Evolutionary conservation across 768 basidiomycete genomes (phyloP), one percentile per base, ranked within the genome.

Genomic region (Hemileccinum rubropunctum): DNA sequence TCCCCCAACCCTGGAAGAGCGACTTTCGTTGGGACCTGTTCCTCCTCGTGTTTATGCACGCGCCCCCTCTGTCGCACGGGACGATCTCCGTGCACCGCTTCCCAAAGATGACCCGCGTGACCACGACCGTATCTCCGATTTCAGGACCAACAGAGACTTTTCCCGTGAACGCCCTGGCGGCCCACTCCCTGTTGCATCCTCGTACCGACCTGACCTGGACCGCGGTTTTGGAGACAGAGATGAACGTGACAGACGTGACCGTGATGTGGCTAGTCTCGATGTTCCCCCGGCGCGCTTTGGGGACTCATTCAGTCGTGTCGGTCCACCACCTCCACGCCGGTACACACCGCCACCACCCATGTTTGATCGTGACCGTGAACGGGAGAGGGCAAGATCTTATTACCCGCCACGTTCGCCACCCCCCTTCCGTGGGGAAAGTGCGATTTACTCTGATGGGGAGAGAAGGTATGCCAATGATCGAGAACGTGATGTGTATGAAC

Each of bases 121-220:
- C 47, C 61, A 53, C 35, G 58, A 61, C 20, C 62, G 56, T n/a
- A 28, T 50, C 20, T 13, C 20, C 30, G 58, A 65, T 37, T 66
- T 62, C 51, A 61, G 65, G 46, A 48, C 55, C 41, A 53, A 43
- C 54, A 71, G 68, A 36, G 69, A 68, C 44, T 63, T 67, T 46
- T 70, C 74, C 14, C 51, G 74, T 69, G 65, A 69, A 49, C 59
- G 70, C 68, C 36, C 63, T 44, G n/a, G 37, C 35, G 54, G 52
- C 43, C 39, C 51, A n/a, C 47, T 26, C 17, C 2, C 30, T 42
- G 38, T 47, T 0, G 33, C 62, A 5, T 58, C 62, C n/a, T 50
- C 53, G 2, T 78, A 76, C 50, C 68, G 76, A 38, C 66, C 76
- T 21, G 73, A 77, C 28, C 57, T 57, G 53, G 70, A 73, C 35